A percentile compares a stretch with the other conserved stretches of the same genome.
Evolutionary conservation across 805 yeast genomes (phyloP).

Genomic region (Ogataea ramenticola): DNA sequence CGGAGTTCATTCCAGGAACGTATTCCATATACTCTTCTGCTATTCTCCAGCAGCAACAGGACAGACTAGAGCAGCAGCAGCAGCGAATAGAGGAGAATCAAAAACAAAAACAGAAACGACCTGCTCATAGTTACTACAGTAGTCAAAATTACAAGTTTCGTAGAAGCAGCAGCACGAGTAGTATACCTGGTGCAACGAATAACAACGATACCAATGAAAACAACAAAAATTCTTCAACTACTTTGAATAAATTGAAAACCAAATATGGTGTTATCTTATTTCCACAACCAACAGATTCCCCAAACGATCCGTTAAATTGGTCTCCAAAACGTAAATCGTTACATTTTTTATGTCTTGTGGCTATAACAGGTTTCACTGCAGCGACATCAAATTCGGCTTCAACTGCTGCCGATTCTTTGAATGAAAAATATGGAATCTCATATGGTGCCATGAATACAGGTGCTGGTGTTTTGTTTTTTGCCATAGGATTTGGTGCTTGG

Average conservation of each 20-base stretch:
- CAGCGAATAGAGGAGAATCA: neutral
- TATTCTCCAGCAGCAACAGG: conserved; percentile 11
- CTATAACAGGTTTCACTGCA: conserved; percentile 39
- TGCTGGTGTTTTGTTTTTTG: conserved; percentile 40
- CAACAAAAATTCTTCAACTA: neutral
- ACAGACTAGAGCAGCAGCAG: neutral
- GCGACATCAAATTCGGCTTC: conserved; percentile 46
- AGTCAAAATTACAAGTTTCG: conserved; percentile 13
- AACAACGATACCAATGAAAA: neutral
- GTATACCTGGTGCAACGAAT: neutral
- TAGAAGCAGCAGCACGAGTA: no score
- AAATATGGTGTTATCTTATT: conserved; percentile 30
- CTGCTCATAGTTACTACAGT: conserved; percentile 1
- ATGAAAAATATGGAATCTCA: conserved; percentile 33
- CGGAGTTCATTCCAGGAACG: conserved; percentile 49
- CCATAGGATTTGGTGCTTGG: conserved; percentile 37
- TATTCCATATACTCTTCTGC: conserved; percentile 42
- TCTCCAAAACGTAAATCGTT: conserved; percentile 30
- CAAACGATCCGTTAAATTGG: conserved; percentile 45
- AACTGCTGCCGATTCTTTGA: conserved; percentile 38
- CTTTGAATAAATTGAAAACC: conserved; percentile 19
- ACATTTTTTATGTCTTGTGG: conserved; percentile 32
- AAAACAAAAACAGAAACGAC: neutral
- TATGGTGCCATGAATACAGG: conserved; percentile 42
- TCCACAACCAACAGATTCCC: conserved; percentile 44